Conservation (phyloP, 2,329 filamentous ascomycete species). For the Apiospora hydei region DNA sequence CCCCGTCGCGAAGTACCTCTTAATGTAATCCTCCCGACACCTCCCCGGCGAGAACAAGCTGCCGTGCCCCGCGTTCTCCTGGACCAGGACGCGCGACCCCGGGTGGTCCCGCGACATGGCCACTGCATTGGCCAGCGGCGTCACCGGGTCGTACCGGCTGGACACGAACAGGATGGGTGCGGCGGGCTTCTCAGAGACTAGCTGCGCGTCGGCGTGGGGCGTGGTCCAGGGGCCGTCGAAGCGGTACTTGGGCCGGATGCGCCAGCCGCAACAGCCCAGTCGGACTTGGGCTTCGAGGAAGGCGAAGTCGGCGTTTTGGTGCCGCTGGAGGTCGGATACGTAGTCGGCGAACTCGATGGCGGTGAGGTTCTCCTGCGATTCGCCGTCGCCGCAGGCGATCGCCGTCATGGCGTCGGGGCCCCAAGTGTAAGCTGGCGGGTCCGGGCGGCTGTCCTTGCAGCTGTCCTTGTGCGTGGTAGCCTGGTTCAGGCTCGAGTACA, state of each 20-base stretch:
- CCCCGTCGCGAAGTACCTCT: slow-evolving; percentile 28
- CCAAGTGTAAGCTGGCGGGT: neutral
- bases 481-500: slow-evolving; percentile 22
- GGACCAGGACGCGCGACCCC: slow-evolving; percentile 31
- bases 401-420: slow-evolving; percentile 35
- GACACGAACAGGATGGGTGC: slow-evolving; percentile 54
- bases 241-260: slow-evolving; percentile 47
- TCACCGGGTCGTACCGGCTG: slow-evolving; percentile 54
- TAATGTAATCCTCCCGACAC: slow-evolving; percentile 28
- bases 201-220: slow-evolving; percentile 29
- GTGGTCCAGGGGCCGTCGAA: slow-evolving; percentile 44
- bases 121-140: slow-evolving; percentile 49
- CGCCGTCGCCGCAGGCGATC: slow-evolving; percentile 48
- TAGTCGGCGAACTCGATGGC: slow-evolving; percentile 41
- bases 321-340: slow-evolving; percentile 35
- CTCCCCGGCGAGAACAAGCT: slow-evolving; percentile 20
- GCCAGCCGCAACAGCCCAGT: slow-evolving; percentile 49
- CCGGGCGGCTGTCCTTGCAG: slow-evolving; percentile 22
- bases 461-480: slow-evolving; percentile 12
- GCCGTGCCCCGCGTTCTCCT: slow-evolving; percentile 34
- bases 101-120: slow-evolving; percentile 32
- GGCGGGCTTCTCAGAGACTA: slow-evolving; percentile 43
- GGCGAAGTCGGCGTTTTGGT: slow-evolving; percentile 43
- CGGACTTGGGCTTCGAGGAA: slow-evolving; percentile 45
- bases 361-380: slow-evolving; percentile 32